Base-by-base conservation (phyloP, 306 rosid genomes). In the Vigna radiata region DNA sequence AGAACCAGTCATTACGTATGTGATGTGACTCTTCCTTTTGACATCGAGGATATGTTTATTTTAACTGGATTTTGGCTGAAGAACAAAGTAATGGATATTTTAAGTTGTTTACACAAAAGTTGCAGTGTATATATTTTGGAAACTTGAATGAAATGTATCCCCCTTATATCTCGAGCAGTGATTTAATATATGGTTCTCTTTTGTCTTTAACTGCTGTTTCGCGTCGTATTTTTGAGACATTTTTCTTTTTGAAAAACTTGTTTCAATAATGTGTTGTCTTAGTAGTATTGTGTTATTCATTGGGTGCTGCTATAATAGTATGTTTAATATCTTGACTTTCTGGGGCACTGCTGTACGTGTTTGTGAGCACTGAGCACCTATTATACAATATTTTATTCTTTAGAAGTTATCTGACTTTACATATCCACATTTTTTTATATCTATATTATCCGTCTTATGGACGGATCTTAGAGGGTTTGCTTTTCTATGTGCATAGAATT, bases 1-100 rank as follows among this genome's bases (percentile, higher is more conserved):
- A 33, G 14, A 60, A 9, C 9, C 7, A 16, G 46, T 33, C 13
- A 3, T 33, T 36, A 33, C 15, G n/a, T 70, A 3, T 69, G 71
- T 19, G 47, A 36, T 69, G 77, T 19, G 47, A 36, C 29, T 60
- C 5, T 78, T 33, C 46, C 64, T 21, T 64, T 36, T 9, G 23
- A 11, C 19, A n/a, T 12, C 13, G 29, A 36, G 16, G 16, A 37
- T 37, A 8, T 63, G 18, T 37, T 64, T 36, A 39, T 37, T 64
- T 64, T 62, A 33, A 33, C 16, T 16, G 46, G 8, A 62, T 62
- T 61, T 62, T 62, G 68, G 13, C 16, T 33, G 46, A 62, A 61
- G 44, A 61, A 31, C 21, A 12, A 61, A 62, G 46, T 62, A 11
- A 62, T 62, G 44, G 68, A n/a, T 7, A 62, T 31, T 15, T 29